phyloP scores from a whole-genome alignment of 495 filamentous ascomycete species.

The Achaetomiella virescens region DNA sequence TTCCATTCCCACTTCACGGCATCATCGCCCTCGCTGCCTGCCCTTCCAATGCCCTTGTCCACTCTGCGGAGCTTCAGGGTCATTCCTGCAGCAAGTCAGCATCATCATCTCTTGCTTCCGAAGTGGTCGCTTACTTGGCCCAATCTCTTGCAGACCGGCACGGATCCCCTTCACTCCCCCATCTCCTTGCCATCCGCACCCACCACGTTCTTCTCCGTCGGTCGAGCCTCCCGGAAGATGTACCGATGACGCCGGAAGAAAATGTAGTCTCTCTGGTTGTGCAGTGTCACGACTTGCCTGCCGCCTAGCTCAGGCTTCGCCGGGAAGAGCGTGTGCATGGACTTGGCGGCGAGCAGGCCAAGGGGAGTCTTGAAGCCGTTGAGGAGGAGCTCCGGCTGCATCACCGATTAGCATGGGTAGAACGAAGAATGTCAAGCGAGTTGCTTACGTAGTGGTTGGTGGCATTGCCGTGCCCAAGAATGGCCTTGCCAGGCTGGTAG shows the following conservation, averaged over 20 bases:
- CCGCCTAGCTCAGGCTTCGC: conserved; percentile 74
- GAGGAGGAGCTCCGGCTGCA: conserved; percentile 75
- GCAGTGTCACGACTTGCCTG: conserved; percentile 81
- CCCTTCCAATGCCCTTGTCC: conserved; percentile 79
- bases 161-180: conserved; percentile 71
- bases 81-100: conserved; percentile 33
- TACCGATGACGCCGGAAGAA: conserved; percentile 89
- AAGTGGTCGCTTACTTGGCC: conserved; percentile 46
- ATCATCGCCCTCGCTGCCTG: conserved; percentile 65
- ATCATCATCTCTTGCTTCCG: background rate
- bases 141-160: conserved; percentile 78
- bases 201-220: conserved; percentile 81
- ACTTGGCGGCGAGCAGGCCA: conserved; percentile 78
- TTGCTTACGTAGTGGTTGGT: conserved; percentile 65
- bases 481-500: conserved; percentile 75
- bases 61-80: conserved; percentile 85
- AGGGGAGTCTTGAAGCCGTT: conserved; percentile 94
- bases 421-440: background rate
- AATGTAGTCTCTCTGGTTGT: conserved; percentile 95
- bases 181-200: conserved; percentile 82
- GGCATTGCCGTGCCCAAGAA: conserved; percentile 82
- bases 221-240: conserved; percentile 78
- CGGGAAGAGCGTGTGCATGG: conserved; percentile 81
- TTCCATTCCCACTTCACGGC: conserved; percentile 87
- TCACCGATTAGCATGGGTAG: conserved; percentile 9